Evolutionary conservation across 768 basidiomycete genomes (phyloP).

Genomic region (Kwoniella botswanensis): DNA sequence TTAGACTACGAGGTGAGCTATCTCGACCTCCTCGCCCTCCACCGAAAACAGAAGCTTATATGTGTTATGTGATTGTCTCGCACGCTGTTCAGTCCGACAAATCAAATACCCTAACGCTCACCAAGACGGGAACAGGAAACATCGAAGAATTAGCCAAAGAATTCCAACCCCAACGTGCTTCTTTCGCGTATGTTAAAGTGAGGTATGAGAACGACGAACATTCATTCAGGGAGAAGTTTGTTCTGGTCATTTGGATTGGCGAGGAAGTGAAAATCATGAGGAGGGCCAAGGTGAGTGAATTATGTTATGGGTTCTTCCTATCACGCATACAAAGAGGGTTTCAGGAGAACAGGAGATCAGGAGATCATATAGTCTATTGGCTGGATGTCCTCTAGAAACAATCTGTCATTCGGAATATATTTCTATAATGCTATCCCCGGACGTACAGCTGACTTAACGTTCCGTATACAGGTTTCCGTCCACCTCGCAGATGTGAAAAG

Average conservation of each 20-base stretch:
- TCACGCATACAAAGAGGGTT: not conserved
- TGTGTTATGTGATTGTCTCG: not conserved
- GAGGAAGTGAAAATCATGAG: conserved; percentile 79
- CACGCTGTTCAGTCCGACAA: conserved; percentile 47
- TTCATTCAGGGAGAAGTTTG: conserved; percentile 71
- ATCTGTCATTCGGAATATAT: not conserved
- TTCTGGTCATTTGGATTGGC: conserved; percentile 58
- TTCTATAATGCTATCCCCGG: not conserved
- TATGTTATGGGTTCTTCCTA: not conserved
- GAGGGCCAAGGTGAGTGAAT: conserved; percentile 73
- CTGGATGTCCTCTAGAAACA: not conserved
- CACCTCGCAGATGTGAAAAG: conserved; percentile 86
- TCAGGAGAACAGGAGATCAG: no score
- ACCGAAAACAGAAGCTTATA: not conserved
- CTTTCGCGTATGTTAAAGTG: conserved; percentile 82
- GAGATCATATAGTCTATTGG: no score
- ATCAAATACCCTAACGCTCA: conserved; percentile 74
- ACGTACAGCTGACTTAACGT: not conserved
- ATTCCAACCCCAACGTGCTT: conserved; percentile 71
- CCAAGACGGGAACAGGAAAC: conserved; percentile 78
- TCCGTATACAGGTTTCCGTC: conserved; percentile 75
- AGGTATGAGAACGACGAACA: conserved; percentile 64
- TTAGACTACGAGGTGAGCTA: conserved; percentile 78
- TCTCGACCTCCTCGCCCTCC: not conserved
- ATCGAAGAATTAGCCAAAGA: conserved; percentile 74